Evolutionary conservation across 129 eudicot genomes (phyloP).

Genomic region (Flaveria ramosissima): DNA sequence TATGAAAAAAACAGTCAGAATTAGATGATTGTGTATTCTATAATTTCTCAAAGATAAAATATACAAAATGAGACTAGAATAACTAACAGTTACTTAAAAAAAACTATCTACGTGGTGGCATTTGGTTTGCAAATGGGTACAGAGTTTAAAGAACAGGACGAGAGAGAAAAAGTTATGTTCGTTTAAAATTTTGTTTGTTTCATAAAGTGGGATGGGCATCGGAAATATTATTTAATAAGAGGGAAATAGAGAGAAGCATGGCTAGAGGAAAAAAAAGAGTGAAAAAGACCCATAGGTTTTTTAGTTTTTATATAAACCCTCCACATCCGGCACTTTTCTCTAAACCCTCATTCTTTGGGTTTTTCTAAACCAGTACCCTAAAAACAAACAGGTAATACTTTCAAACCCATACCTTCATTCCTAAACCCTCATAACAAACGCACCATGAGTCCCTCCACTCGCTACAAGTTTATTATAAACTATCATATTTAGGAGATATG

Average conservation of each 20-base stretch:
- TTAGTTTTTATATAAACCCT: neutral
- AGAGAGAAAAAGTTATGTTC: neutral
- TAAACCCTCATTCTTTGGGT: neutral
- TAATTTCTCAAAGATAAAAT: constrained; percentile 11
- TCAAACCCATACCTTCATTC: neutral
- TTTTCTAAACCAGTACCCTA: neutral
- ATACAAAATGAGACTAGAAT: neutral
- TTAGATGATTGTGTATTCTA: neutral
- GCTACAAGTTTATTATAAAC: neutral
- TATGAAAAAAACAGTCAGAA: neutral
- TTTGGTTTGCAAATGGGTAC: neutral
- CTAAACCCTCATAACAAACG: neutral
- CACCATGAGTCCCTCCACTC: neutral
- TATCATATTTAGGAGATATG: neutral
- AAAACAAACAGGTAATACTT: neutral
- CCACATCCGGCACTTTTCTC: neutral
- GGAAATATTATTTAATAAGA: neutral
- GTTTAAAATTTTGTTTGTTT: neutral
- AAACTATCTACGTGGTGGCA: neutral
- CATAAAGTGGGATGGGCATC: neutral
- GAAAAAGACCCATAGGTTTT: neutral
- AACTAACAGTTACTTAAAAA: neutral
- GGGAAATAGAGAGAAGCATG: no score
- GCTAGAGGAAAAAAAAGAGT: neutral
- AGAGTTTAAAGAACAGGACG: neutral